Percentiles rank a stretch among this genome's conserved stretches.
These are phyloP conservation scores for Hemileccinum impolitum DNA, from an alignment of 768 basidiomycete genomes.

Conservation along the genomic window DNA sequence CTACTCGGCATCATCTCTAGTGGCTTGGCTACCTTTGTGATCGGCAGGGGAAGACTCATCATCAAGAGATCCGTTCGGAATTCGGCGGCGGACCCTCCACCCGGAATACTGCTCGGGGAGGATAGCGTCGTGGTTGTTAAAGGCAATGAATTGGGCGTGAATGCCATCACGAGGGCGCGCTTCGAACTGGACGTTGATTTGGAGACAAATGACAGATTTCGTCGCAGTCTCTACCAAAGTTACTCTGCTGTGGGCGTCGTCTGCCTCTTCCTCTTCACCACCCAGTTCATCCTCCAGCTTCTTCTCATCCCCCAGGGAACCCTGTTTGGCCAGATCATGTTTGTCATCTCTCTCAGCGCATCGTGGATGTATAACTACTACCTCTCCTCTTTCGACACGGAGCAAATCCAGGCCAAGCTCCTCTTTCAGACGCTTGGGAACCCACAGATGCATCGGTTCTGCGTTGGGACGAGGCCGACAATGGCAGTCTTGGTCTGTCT, in stretches of 20 bases:
- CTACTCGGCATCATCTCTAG: constrained; percentile 28
- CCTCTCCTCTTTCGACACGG: constrained; percentile 32
- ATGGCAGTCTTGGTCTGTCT: constrained; percentile 20
- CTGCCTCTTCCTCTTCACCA: constrained; percentile 25
- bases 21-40: constrained; percentile 25
- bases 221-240: not conserved
- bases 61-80: constrained; percentile 15
- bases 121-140: constrained; percentile 22
- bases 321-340: constrained; percentile 33
- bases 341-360: constrained; percentile 24
- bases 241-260: constrained; percentile 11
- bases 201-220: not conserved
- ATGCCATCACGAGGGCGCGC: constrained; percentile 24
- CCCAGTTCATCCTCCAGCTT: constrained; percentile 31
- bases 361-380: constrained; percentile 33
- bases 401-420: constrained; percentile 19
- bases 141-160: constrained; percentile 24
- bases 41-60: constrained; percentile 23
- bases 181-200: constrained; percentile 19
- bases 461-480: constrained; percentile 15
- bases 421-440: constrained; percentile 13
- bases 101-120: constrained; percentile 21
- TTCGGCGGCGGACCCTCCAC: constrained; percentile 17
- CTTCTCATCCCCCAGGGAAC: constrained; percentile 32
- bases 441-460: constrained; percentile 12